Base-by-base conservation (phyloP, 1,284 basidiomycete genomes). In the Vanrija pseudolonga region DNA sequence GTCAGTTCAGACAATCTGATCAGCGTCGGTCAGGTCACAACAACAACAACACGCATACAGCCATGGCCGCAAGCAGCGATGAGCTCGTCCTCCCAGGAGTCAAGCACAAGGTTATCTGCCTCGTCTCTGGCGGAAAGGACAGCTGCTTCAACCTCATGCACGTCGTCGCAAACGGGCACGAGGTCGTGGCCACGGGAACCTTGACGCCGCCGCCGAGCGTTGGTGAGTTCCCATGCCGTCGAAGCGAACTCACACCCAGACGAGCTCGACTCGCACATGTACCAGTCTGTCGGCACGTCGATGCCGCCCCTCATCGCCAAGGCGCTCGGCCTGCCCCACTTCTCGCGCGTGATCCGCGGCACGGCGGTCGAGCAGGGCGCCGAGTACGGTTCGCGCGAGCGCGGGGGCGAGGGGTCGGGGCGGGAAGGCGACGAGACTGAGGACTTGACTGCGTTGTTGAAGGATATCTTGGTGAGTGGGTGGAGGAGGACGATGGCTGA, bases 231-330 rank as follows among this genome's bases (percentile, higher is more conserved):
- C 45, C 9, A n/a, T 22, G 40, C 9, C 45, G 18, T 22, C 19
- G 2, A 7, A 14, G 2, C 7, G 3, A 9, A 19, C 57, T 59
- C 14, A 56, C 55, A 15, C 15, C 8, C 44, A 96, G 96, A 98
- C 80, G 96, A 99, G 80, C 84, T 98, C 66, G 95, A 99, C 76
- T 98, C 95, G 43, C 98, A 95, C 79, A 83, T 99, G 77, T 99
- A 97, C 74, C 96, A 99, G 74, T 97, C 95, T 7, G 94, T 98
- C 37, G 96, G 94, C 0, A 95, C 98, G 69, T 90, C 93, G 61
- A 90, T 91, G 6, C 87, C 98, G 46, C 85, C 92, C 50, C 81
- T 89, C 47, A 86, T 98, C 51, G 92, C 92, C 9, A 78, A 82
- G 50, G 90, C 95, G 1, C 80, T 98, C 62, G 85, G 84, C 6